Conservation (phyloP, 768 basidiomycete species). For the Dioszegia aurantiaca region DNA sequence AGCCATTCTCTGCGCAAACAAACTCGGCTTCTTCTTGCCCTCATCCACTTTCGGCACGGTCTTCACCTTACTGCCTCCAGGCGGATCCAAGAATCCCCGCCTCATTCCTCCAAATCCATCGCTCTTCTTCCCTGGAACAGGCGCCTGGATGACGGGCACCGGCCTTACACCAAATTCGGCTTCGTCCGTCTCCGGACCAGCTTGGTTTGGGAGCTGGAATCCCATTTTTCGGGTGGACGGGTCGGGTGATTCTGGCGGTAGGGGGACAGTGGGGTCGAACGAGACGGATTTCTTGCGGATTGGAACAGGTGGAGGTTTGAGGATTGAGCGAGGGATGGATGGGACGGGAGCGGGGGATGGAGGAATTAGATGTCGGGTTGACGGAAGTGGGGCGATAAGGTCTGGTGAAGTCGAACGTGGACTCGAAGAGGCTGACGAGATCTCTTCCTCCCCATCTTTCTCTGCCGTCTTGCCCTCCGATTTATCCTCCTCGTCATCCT, state of each 20-base stretch:
- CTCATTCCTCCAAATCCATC: slow-evolving; percentile 41
- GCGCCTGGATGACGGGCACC: slow-evolving; percentile 32
- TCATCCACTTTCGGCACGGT: not conserved
- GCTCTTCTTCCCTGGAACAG: slow-evolving; percentile 21
- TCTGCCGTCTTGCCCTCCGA: not conserved
- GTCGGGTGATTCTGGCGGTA: slow-evolving; percentile 33
- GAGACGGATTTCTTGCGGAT: slow-evolving; percentile 42
- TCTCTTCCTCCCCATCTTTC: not conserved
- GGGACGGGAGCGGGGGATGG: slow-evolving; percentile 13
- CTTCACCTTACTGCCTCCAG: not conserved
- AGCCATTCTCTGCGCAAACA: slow-evolving; percentile 39
- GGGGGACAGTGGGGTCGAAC: slow-evolving; percentile 38
- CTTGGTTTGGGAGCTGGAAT: slow-evolving; percentile 22
- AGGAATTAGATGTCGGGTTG: not conserved
- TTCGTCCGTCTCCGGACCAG: not conserved
- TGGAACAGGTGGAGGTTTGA: slow-evolving; percentile 26
- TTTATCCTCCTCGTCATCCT: slow-evolving; percentile 20
- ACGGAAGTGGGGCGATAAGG: not conserved
- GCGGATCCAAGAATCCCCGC: slow-evolving; percentile 31
- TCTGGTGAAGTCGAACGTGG: not conserved
- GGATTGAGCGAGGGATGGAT: slow-evolving; percentile 27
- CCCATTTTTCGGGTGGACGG: slow-evolving; percentile 14
- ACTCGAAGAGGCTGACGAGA: not conserved
- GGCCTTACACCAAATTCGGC: slow-evolving; percentile 18
- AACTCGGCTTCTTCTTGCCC: slow-evolving; percentile 28